A percentile compares a stretch with the other conserved stretches of the same genome.
phyloP scores from a whole-genome alignment of 768 basidiomycete species.

The Phylloporus rhodoxanthus region DNA sequence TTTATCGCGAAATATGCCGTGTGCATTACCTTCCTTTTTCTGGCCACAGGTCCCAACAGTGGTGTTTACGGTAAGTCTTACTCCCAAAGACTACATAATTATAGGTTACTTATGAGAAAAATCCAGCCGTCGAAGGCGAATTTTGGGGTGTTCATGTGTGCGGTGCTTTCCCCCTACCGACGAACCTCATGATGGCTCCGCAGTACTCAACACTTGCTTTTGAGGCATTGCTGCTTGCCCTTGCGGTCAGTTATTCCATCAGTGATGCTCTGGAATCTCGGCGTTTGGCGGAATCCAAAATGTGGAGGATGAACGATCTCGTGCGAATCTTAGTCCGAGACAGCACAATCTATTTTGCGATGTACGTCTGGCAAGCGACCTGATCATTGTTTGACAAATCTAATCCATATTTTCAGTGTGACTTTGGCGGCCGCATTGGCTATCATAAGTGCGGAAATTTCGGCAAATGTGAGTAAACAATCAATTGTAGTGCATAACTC shows the following conservation, averaged over 20 bases:
- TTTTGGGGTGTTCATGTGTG: constrained; percentile 1
- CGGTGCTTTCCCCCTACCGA: neutral
- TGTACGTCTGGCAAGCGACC: constrained; percentile 8
- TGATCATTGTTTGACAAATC: neutral
- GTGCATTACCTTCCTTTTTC: constrained; percentile 6
- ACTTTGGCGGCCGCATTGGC: constrained; percentile 1
- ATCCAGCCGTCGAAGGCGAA: neutral
- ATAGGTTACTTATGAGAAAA: neutral
- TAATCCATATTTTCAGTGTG: constrained; percentile 1
- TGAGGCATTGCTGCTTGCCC: constrained; percentile 12
- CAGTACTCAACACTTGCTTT: constrained; percentile 11
- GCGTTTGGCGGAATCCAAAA: neutral
- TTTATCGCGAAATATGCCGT: constrained; percentile 6
- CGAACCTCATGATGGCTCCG: neutral
- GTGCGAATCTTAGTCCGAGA: constrained; percentile 14
- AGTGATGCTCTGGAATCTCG: constrained; percentile 3
- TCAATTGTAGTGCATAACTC: neutral
- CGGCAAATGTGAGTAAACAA: constrained; percentile 1
- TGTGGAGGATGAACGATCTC: constrained; percentile 3
- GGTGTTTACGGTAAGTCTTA: constrained; percentile 3
- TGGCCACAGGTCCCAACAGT: constrained; percentile 10
- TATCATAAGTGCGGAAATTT: neutral
- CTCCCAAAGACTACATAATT: neutral
- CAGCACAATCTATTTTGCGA: constrained; percentile 16
- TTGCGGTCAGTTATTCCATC: constrained; percentile 11